A percentile compares a stretch with the other conserved stretches of the same genome.
These are phyloP conservation scores for Sporothrix curviconia DNA, from an alignment of 2,329 filamentous ascomycete genomes.

Conservation along the genomic window DNA sequence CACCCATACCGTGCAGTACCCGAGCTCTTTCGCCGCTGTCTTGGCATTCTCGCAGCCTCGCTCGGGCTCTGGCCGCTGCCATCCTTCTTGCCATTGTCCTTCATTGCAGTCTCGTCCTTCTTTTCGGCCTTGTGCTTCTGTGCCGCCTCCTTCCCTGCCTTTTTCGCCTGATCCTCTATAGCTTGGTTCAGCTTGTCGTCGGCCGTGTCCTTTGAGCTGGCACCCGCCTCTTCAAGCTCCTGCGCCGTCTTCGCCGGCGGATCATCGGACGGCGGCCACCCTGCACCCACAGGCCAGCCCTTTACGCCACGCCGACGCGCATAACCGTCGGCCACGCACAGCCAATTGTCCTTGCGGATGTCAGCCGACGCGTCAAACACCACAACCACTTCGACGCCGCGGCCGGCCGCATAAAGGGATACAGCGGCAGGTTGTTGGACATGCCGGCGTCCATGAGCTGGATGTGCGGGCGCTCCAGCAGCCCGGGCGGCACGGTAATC, in stretches of 20 bases:
- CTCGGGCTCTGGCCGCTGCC: constrained; percentile 30
- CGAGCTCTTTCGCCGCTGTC: constrained; percentile 46
- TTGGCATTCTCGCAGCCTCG: constrained; percentile 24
- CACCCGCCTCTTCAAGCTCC: constrained; percentile 63
- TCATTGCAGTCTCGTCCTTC: background rate
- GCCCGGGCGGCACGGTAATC: constrained; percentile 69
- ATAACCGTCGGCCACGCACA: constrained; percentile 89
- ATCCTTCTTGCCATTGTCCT: constrained; percentile 18
- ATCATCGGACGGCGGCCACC: constrained; percentile 69
- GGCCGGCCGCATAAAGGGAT: constrained; percentile 80
- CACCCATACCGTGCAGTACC: constrained; percentile 94
- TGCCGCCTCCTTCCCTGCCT: too few species aligned
- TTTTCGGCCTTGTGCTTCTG: constrained; percentile 21
- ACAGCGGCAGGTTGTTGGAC: constrained; percentile 96
- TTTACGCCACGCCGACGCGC: constrained; percentile 82
- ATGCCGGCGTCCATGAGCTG: constrained; percentile 96
- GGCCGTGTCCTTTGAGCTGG: constrained; percentile 52
- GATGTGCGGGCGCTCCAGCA: constrained; percentile 64
- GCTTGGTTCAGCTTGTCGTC: constrained; percentile 59
- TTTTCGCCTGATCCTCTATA: constrained; percentile 38
- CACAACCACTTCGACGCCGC: constrained; percentile 82
- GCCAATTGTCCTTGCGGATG: constrained; percentile 91
- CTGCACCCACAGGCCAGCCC: constrained; percentile 91
- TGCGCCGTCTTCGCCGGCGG: constrained; percentile 52
- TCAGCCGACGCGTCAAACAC: constrained; percentile 94